These are phyloP conservation scores for Schizosaccharomyces lindneri DNA, from an alignment of 805 yeast genomes.

Conservation along the genomic window DNA sequence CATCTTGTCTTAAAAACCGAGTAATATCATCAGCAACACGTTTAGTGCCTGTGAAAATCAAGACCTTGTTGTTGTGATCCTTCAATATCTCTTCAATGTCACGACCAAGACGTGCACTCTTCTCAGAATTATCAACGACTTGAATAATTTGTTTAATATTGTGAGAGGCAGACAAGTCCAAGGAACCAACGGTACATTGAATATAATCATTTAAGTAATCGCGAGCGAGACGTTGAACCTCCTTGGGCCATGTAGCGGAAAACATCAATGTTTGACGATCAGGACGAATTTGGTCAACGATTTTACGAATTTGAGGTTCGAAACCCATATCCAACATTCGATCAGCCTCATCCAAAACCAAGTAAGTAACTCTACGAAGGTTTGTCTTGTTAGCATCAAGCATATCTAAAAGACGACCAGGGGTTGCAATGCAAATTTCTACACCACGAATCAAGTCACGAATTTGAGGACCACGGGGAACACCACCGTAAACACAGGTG, in stretches of 20 bases:
- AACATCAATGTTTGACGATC: slow-evolving; percentile 98
- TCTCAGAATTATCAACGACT: slow-evolving; percentile 74
- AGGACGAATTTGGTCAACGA: slow-evolving; percentile 85
- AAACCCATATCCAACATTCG: slow-evolving; percentile 99
- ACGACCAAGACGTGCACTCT: slow-evolving; percentile 59
- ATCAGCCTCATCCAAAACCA: slow-evolving; percentile 96
- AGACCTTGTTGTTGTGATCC: slow-evolving; percentile 40
- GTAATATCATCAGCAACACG: slow-evolving; percentile 94
- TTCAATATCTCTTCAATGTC: slow-evolving; percentile 62
- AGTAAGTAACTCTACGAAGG: slow-evolving; percentile 83
- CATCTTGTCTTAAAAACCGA: slow-evolving; percentile 72
- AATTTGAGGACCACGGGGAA: slow-evolving; percentile 91
- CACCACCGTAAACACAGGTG: slow-evolving; percentile 82
- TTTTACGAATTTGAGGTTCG: slow-evolving; percentile 97
- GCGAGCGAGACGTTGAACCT: slow-evolving; percentile 74
- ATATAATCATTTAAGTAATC: slow-evolving; percentile 83
- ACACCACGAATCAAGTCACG: slow-evolving; percentile 88
- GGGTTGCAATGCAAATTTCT: slow-evolving; percentile 92
- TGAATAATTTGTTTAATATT: slow-evolving; percentile 78
- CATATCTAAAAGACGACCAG: slow-evolving; percentile 97
- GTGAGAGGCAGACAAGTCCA: slow-evolving; percentile 85
- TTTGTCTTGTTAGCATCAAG: slow-evolving; percentile 85
- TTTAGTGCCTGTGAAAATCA: slow-evolving; percentile 88
- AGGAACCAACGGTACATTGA: slow-evolving; percentile 87
- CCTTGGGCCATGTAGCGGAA: slow-evolving; percentile 99